Evolutionary conservation across 2,329 filamentous ascomycete genomes (phyloP), one percentile per base, ranked within the genome.

Genomic region (Trichophyton schoenleinii): DNA sequence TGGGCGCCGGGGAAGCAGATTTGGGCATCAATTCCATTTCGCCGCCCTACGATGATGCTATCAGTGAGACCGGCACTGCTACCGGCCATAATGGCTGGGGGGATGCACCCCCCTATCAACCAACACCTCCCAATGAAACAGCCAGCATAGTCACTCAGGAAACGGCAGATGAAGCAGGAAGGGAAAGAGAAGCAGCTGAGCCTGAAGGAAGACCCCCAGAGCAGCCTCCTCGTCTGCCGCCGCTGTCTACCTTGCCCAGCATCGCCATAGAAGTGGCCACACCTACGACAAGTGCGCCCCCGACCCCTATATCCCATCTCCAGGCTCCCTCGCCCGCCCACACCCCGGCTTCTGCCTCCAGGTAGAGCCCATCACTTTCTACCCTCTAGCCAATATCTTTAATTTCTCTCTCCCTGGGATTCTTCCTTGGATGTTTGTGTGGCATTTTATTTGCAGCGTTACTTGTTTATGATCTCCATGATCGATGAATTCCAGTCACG

Each of bases 91-190:
- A 7, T 75, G 31, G 70, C 28, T 76, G 74, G 74, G 75, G 75
- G 36, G 74, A 77, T 22, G 75, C 74, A 8, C 75, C 75, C 9
- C 70, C 74, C 0, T 78, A 78, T 61, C 67, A 36, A 5, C 57
- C 38, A 31, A 36, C 18, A 41, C 25, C 41, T 20, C 38, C 38
- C 28, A 48, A 59, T 11, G 41, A 59, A 41, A 18, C 41, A 6
- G 41, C 15, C 41, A 18, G 6, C 41, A 42, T 42, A 3, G 41
- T 18, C n/a, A 25, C n/a, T 0, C 28, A 15, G 11, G 49, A 53
- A 15, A 25, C 22, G 1, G 18, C 15, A 22, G 22, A 25, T 6
- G 48, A 28, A 28, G 48, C 42, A 5, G 22, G 22, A 22, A 31
- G 28, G 7, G 28, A 31, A 2, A 31, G 28, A 31, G 28, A 31